A percentile compares a stretch with the other conserved stretches of the same genome.
phyloP scores from a whole-genome alignment of 129 eudicot genomes.

The Arctium lappa region DNA sequence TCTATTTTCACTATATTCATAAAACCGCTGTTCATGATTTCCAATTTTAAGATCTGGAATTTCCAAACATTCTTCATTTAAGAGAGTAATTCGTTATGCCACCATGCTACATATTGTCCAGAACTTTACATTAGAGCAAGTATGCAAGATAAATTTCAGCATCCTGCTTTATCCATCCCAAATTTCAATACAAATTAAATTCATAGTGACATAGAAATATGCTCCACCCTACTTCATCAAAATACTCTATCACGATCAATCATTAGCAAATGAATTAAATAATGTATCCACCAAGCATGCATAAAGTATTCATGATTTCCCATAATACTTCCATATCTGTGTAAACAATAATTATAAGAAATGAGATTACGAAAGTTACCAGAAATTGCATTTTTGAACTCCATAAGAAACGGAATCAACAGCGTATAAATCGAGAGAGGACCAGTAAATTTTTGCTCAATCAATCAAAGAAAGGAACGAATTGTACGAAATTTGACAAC shows the following conservation, averaged over 20 bases:
- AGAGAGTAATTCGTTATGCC: neutral
- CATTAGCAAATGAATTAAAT: neutral
- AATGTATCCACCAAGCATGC: neutral
- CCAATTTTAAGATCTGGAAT: neutral
- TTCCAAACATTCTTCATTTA: neutral
- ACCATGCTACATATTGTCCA: neutral
- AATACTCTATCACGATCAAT: neutral
- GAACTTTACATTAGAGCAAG: neutral
- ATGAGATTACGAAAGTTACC: constrained; percentile 8
- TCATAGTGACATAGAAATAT: neutral
- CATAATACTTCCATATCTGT: too few species aligned
- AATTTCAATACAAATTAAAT: neutral
- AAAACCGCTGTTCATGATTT: too few species aligned
- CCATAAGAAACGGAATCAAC: constrained; percentile 41
- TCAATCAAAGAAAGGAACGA: too few species aligned
- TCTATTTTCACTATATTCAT: too few species aligned
- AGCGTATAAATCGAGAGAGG: neutral
- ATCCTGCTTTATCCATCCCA: neutral
- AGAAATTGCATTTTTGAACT: constrained; percentile 49
- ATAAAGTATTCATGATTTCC: too few species aligned
- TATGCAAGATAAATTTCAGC: neutral
- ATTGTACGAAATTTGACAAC: too few species aligned
- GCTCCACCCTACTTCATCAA: neutral
- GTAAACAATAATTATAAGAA: neutral
- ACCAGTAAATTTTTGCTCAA: neutral